Conservation (phyloP, 2,329 filamentous ascomycete species). For the Neofusicoccum parvum region DNA sequence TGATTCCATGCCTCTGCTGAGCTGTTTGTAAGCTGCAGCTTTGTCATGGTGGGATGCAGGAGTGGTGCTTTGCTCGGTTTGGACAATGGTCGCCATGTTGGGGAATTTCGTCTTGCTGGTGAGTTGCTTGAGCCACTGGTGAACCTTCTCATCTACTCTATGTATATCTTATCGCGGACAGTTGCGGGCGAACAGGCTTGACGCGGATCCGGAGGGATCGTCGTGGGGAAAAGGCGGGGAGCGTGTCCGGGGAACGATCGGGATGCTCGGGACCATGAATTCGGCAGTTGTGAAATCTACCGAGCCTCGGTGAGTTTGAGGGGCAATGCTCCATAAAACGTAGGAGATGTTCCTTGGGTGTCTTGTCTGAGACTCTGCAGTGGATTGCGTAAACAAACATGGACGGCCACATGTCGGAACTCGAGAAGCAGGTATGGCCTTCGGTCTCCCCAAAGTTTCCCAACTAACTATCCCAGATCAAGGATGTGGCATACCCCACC, state of each 20-base stretch:
- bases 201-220: background rate
- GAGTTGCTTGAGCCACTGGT: background rate
- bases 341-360: background rate
- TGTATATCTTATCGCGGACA: background rate
- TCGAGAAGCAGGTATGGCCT: background rate
- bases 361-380: background rate
- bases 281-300: background rate
- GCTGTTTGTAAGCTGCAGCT: background rate
- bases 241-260: background rate
- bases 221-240: background rate
- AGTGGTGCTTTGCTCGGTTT: background rate
- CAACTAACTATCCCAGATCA: background rate
- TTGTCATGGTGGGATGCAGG: background rate
- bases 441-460: too few species aligned
- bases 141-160: background rate
- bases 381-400: background rate
- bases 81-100: background rate
- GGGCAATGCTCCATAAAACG: background rate
- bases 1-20: conserved; percentile 23
- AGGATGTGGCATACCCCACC: background rate
- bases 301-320: background rate
- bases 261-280: background rate
- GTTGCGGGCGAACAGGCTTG: background rate
- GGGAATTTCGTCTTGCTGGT: too few species aligned
- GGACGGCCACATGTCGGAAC: background rate